Base-by-base conservation (phyloP, 2,329 filamentous ascomycete species). In the Fusarium veterinarium region DNA sequence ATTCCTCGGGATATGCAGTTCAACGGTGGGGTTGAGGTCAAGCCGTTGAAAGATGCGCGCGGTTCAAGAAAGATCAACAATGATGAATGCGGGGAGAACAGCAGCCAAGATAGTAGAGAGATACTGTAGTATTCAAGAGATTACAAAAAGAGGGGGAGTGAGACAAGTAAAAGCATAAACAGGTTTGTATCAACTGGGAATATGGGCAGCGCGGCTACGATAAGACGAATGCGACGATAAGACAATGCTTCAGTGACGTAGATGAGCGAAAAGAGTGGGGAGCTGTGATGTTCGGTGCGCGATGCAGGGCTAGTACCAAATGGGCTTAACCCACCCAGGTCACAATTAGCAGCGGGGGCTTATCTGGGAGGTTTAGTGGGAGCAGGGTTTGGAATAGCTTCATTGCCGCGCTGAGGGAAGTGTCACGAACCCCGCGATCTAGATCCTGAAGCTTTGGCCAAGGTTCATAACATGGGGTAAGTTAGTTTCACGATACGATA, bases 171-270 rank as follows among this genome's bases (percentile, higher is more conserved):
- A 67, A 10, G 11, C 25, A 30, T 16, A 53, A 42, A 42, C 67
- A 69, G 64, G 64, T 52, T 69, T 53, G 61, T 49, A 53, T 28
- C 33, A 19, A 33, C 38, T 33, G 23, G 33, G n/a, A 17, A 28
- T 33, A 46, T 49, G 59, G 40, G 30, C 45, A 77, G 75, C 75
- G 75, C 75, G 75, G 75, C 75, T 76, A 76, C 75, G 75, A 76
- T 76, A 76, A 76, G 75, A 49, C 25, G 38, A 46, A 48, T 67
- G 37, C 48, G 19, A 52, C 67, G 75, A 77, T 76, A 76, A 76
- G 75, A n/a, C 38, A 19, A 23, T 23, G 71, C 73, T 71, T 77
- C 71, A 69, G 75, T 76, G 75, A 77, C 75, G 75, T 77, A 72
- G 28, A 42, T 56, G 35, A 46, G 19, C 38, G 53, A 66, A 42